Percentiles rank a stretch among this genome's conserved stretches.
phyloP scores from a whole-genome alignment of 257 asterid species.

The Solanum pinnatisectum region DNA sequence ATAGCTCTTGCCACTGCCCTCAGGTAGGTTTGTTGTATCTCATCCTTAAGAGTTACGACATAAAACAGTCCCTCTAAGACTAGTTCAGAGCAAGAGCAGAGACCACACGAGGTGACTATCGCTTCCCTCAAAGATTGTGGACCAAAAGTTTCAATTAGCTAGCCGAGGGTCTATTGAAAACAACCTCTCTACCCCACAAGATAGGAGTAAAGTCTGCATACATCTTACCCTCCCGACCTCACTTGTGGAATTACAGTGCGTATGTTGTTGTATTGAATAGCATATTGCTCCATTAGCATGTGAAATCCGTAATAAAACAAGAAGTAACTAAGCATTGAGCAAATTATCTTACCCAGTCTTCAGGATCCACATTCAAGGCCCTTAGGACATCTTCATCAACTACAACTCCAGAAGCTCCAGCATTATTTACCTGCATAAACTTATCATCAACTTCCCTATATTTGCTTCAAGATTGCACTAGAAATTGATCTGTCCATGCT shows the following conservation, averaged over 20 bases:
- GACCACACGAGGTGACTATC: neutral
- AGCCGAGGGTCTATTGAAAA: neutral
- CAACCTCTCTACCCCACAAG: neutral
- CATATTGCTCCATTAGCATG: neutral
- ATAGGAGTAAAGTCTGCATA: neutral
- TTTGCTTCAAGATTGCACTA: neutral
- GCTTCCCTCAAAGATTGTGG: neutral
- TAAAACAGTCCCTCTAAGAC: neutral
- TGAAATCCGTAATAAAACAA: neutral
- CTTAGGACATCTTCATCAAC: conserved; percentile 57
- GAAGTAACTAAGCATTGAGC: neutral
- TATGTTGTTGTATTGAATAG: neutral
- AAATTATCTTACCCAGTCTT: conserved; percentile 38
- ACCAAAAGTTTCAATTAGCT: neutral
- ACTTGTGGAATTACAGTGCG: neutral
- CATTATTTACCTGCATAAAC: conserved; percentile 63
- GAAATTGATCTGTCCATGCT: neutral
- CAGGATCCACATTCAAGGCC: conserved; percentile 50
- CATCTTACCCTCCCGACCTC: neutral
- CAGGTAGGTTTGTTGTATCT: neutral
- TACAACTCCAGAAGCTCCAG: conserved; percentile 68
- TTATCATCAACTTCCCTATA: neutral
- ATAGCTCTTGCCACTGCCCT: neutral
- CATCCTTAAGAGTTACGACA: neutral
- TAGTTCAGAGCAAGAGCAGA: neutral